phyloP scores from a whole-genome alignment of 1,284 basidiomycete genomes.

The Somion occarium region DNA sequence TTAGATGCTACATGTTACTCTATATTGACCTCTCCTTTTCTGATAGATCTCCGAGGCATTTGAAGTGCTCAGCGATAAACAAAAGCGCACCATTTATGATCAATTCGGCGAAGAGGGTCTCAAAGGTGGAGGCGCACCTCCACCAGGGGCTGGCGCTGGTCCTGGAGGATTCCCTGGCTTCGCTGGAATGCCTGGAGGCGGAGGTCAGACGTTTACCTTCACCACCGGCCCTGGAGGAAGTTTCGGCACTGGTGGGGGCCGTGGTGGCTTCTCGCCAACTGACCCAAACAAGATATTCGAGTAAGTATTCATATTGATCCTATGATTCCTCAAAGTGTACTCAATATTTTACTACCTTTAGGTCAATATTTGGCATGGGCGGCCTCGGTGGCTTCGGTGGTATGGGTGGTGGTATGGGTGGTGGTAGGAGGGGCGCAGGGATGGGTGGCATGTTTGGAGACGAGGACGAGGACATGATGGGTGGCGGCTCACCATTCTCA shows the following conservation, averaged over 20 bases:
- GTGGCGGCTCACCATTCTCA: slow-evolving; percentile 31
- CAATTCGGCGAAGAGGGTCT: slow-evolving; percentile 96
- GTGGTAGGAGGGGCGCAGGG: slow-evolving; percentile 32
- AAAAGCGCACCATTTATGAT: slow-evolving; percentile 93
- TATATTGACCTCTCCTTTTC: slow-evolving; percentile 4
- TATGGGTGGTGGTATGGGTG: slow-evolving; percentile 34
- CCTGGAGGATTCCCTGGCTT: slow-evolving; percentile 45
- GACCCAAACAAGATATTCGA: slow-evolving; percentile 94
- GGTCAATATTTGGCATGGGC: slow-evolving; percentile 47
- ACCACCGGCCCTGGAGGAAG: slow-evolving; percentile 40
- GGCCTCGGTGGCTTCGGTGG: slow-evolving; percentile 40
- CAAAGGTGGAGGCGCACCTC: slow-evolving; percentile 59
- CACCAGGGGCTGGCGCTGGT: slow-evolving; percentile 43
- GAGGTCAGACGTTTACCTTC: slow-evolving; percentile 54
- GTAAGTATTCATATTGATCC: slow-evolving; percentile 34
- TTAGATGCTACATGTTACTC: not conserved
- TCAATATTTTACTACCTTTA: not conserved
- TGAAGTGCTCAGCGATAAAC: slow-evolving; percentile 90
- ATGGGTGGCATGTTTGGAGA: slow-evolving; percentile 34
- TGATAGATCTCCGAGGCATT: slow-evolving; percentile 91
- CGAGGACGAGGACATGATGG: slow-evolving; percentile 49
- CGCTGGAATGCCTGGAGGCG: slow-evolving; percentile 48
- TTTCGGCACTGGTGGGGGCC: slow-evolving; percentile 30
- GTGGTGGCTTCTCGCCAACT: slow-evolving; percentile 61
- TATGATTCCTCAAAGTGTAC: too few relatives aligned